phyloP scores from a whole-genome alignment of 208 protist genomes.

The Crithidia brevicula region DNA sequence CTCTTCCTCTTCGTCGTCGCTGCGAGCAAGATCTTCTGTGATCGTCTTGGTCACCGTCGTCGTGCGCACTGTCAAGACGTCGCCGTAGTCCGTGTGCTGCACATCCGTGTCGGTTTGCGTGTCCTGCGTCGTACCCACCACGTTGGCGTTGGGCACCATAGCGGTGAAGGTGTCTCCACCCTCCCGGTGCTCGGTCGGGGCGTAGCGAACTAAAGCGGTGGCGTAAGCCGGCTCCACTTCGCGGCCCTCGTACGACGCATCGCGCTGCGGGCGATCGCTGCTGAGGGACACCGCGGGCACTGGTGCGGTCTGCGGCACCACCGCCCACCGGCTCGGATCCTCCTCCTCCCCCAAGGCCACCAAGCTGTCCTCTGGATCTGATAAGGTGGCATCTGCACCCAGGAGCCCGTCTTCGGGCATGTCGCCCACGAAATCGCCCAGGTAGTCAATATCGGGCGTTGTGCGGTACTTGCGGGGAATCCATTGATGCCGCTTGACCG shows the following conservation, averaged over 20 bases:
- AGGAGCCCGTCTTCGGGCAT: slow-evolving; percentile 16
- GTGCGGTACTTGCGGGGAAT: slow-evolving; percentile 49
- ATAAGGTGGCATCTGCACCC: slow-evolving; percentile 9
- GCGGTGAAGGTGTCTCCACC: slow-evolving; percentile 47
- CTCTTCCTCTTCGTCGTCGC: slow-evolving; percentile 48
- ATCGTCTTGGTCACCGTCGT: slow-evolving; percentile 76
- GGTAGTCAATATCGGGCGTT: slow-evolving; percentile 53
- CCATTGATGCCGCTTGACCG: slow-evolving; percentile 71
- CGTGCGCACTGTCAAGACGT: slow-evolving; percentile 69
- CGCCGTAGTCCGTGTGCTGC: slow-evolving; percentile 64
- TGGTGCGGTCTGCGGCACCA: slow-evolving; percentile 17
- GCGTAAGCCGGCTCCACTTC: background rate
- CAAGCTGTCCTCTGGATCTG: slow-evolving; percentile 1
- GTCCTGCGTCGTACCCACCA: slow-evolving; percentile 66
- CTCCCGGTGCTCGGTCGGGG: slow-evolving; percentile 26
- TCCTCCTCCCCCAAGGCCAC: background rate
- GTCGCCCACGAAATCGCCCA: slow-evolving; percentile 46
- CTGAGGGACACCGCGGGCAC: background rate
- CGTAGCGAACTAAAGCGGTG: slow-evolving; percentile 33
- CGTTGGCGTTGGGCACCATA: slow-evolving; percentile 50
- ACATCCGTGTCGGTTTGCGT: slow-evolving; percentile 74
- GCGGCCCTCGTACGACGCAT: slow-evolving; percentile 6
- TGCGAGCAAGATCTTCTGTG: slow-evolving; percentile 60
- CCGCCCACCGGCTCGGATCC: slow-evolving; percentile 15
- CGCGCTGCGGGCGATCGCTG: background rate